Evolutionary conservation across 805 yeast species (phyloP), one percentile per base, ranked within the genome.

Genomic region (Ogataea nonfermentans): DNA sequence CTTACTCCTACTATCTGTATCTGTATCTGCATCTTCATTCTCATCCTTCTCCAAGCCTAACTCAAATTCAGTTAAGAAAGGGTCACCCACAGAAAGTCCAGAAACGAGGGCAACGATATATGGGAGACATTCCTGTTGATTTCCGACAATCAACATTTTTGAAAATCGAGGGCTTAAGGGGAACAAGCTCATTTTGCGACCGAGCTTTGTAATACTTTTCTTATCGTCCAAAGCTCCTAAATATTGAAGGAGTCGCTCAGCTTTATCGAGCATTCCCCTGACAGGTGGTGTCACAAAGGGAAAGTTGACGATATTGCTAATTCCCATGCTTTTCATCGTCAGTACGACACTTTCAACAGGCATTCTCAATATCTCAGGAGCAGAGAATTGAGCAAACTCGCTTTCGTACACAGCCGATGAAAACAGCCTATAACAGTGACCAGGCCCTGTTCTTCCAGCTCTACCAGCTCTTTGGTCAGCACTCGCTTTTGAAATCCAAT

Each of bases 391-490:
- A 3, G 71, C 71, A 58, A 93, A 93, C 48, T 83, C 93, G 46
- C 80, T 76, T 57, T 93, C 97, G 60, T 71, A 93, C 6, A 95
- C 84, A 2, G 99, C 99, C 11, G 98, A 90, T 0, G 98, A 91
- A 55, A 73, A 93, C 10, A 93, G 62, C 44, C 99, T 70, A 60
- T 93, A 93, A 60, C 96, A 87, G 56, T 93, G 98, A 43, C 99
- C 99, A 0, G 99, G 97, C 0, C 98, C 99, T 0, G 96, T 90
- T 73, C 98, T 82, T 59, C 97, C 98, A 35, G 98, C 98, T 70
- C 98, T 81, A 57, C 98, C 98, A 13, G 95, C 67, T 67, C 99
- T 76, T 68, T 93, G 99, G 50, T 79, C 93, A 0, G 98, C 91
- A 43, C 95, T 84, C 2, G 99, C 99, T 54, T 93, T 89, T 32